A percentile compares a stretch with the other conserved stretches of the same genome.
Conservation (phyloP, 805 yeast species). For the Yamadazyma philogaea region DNA sequence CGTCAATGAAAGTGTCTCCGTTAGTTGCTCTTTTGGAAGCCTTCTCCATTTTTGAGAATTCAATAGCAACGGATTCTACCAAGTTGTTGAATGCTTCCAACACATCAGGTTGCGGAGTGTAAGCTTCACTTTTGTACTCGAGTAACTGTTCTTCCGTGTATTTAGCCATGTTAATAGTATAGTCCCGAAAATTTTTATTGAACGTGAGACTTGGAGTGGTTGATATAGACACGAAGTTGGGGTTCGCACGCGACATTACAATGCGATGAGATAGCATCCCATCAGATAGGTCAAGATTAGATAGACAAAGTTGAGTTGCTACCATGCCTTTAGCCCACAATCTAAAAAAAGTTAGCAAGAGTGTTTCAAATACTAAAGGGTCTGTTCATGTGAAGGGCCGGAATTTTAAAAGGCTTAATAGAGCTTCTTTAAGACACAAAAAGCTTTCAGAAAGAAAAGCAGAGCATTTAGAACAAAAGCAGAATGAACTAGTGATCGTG, state of each 20-base stretch:
- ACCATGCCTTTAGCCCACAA: constrained; percentile 68
- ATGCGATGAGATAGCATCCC: constrained; percentile 5
- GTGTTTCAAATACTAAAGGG: constrained; percentile 51
- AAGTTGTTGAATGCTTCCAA: constrained; percentile 61
- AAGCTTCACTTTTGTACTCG: constrained; percentile 53
- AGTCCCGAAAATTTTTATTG: constrained; percentile 9
- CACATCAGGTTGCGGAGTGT: constrained; percentile 60
- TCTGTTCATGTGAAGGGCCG: constrained; percentile 84
- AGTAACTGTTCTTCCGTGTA: constrained; percentile 73
- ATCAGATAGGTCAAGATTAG: neutral
- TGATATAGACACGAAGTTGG: neutral
- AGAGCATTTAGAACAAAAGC: constrained; percentile 55
- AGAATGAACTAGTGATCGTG: constrained; percentile 59
- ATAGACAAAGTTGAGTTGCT: neutral
- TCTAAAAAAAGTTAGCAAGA: constrained; percentile 61
- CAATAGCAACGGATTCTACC: constrained; percentile 59
- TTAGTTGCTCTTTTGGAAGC: constrained; percentile 25
- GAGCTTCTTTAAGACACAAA: constrained; percentile 83
- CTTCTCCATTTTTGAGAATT: constrained; percentile 28
- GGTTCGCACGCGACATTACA: constrained; percentile 1
- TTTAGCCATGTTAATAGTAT: constrained; percentile 40
- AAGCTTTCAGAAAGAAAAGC: constrained; percentile 62
- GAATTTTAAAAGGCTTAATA: constrained; percentile 75
- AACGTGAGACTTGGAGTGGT: neutral
- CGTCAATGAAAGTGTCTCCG: constrained; percentile 47